These are phyloP conservation scores for Phytophthora hibernalis DNA, from an alignment of 352 stramenopile species.

Conservation along the genomic window DNA sequence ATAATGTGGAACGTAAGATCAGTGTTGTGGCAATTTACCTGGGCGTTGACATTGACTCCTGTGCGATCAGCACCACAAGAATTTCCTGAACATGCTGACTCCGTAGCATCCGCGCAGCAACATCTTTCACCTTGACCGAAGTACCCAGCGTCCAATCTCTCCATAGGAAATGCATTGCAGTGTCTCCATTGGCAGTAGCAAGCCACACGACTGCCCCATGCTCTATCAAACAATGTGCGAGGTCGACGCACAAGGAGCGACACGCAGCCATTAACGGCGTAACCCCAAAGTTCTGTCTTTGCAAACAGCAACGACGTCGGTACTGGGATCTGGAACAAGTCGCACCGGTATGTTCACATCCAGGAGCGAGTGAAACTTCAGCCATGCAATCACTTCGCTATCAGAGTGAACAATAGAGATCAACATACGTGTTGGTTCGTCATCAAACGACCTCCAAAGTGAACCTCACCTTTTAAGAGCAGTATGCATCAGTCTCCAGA, in stretches of 20 bases:
- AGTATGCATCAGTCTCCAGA: slow-evolving; percentile 64
- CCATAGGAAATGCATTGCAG: slow-evolving; percentile 73
- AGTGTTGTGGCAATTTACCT: slow-evolving; percentile 42
- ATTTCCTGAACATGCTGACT: slow-evolving; percentile 50
- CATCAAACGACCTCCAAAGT: not conserved
- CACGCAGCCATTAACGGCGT: slow-evolving; percentile 81
- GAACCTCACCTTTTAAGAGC: slow-evolving; percentile 34
- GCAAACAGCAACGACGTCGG: slow-evolving; percentile 11
- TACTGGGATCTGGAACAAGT: slow-evolving; percentile 2
- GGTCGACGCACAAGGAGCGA: slow-evolving; percentile 50
- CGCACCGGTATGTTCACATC: slow-evolving; percentile 73
- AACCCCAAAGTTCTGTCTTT: slow-evolving; percentile 42
- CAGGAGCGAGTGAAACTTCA: slow-evolving; percentile 66
- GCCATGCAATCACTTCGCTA: slow-evolving; percentile 67
- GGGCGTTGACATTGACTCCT: slow-evolving; percentile 54
- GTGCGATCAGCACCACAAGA: slow-evolving; percentile 42
- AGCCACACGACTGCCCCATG: slow-evolving; percentile 59
- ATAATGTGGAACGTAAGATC: not conserved
- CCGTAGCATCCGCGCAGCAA: slow-evolving; percentile 38
- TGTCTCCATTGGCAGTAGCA: slow-evolving; percentile 70
- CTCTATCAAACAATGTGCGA: slow-evolving; percentile 57
- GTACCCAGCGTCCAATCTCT: slow-evolving; percentile 39
- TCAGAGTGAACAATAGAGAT: too few relatives aligned
- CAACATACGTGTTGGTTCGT: not conserved
- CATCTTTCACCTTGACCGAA: slow-evolving; percentile 40